Evolutionary conservation across 148 eudicot genomes (phyloP).

Genomic region (Vaccinium vitisidaea): DNA sequence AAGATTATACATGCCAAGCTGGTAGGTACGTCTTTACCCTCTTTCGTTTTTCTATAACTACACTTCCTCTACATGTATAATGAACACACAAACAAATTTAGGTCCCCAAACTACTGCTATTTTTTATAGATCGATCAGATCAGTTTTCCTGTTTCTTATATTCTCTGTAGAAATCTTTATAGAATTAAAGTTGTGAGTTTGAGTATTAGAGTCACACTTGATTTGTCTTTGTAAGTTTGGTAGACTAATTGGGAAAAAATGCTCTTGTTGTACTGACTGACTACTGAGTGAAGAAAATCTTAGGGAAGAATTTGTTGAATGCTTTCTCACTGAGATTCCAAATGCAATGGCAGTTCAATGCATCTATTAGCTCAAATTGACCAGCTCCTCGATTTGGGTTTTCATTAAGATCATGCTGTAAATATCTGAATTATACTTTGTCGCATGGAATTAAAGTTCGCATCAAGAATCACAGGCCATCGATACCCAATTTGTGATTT

Average conservation of each 20-base stretch:
- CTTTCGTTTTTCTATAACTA: neutral
- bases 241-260: neutral
- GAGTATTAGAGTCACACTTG: neutral
- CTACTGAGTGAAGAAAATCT: too few relatives aligned
- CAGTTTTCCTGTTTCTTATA: neutral
- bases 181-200: neutral
- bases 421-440: neutral
- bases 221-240: neutral
- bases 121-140: neutral
- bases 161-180: neutral
- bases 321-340: too few relatives aligned
- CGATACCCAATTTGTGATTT: neutral
- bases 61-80: neutral
- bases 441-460: neutral
- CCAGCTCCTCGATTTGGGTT: neutral
- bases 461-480: neutral
- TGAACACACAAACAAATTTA: neutral
- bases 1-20: constrained; percentile 45
- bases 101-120: neutral
- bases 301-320: too few relatives aligned
- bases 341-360: too few relatives aligned
- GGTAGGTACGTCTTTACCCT: constrained; percentile 34
- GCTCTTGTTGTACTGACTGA: too few relatives aligned
- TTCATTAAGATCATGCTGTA: neutral
- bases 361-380: too few relatives aligned